phyloP scores from a whole-genome alignment of 148 eudicot genomes.

The Spergularia bocconei region DNA sequence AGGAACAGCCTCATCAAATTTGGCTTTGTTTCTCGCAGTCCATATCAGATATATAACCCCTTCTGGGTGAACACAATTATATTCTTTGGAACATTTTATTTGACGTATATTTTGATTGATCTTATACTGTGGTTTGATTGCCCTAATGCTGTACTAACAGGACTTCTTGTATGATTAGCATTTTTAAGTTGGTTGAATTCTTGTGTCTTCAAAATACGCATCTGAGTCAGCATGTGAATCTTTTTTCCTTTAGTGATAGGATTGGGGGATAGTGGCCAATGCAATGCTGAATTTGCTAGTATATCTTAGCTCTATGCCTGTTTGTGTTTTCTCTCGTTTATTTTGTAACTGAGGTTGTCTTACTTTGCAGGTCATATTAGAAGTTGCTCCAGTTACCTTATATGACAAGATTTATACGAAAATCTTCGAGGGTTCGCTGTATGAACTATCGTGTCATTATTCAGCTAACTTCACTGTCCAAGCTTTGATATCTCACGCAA shows the following conservation, averaged over 20 bases:
- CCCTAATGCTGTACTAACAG: neutral
- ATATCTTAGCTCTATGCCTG: too few species aligned
- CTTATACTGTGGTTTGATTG: neutral
- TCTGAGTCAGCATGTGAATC: neutral
- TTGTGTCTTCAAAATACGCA: neutral
- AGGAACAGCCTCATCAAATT: too few species aligned
- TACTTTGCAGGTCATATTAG: slow-evolving; percentile 75
- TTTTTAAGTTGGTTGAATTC: neutral
- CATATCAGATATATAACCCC: neutral
- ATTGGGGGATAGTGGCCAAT: too few species aligned
- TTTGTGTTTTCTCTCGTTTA: slow-evolving; percentile 1
- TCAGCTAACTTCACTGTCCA: slow-evolving; percentile 89
- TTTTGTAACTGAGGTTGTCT: slow-evolving; percentile 15
- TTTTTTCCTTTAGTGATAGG: too few species aligned
- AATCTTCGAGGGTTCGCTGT: slow-evolving; percentile 64
- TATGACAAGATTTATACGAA: slow-evolving; percentile 58
- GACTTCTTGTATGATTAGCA: neutral
- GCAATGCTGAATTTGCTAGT: too few species aligned
- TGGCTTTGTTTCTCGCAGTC: too few species aligned
- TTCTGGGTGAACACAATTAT: neutral
- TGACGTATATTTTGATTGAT: neutral
- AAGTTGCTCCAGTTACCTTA: slow-evolving; percentile 75
- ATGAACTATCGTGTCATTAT: slow-evolving; percentile 56
- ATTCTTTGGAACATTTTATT: neutral
- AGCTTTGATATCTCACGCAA: slow-evolving; percentile 77